Conservation (phyloP, 495 filamentous ascomycete species). For the Trichocladium antarcticum region DNA sequence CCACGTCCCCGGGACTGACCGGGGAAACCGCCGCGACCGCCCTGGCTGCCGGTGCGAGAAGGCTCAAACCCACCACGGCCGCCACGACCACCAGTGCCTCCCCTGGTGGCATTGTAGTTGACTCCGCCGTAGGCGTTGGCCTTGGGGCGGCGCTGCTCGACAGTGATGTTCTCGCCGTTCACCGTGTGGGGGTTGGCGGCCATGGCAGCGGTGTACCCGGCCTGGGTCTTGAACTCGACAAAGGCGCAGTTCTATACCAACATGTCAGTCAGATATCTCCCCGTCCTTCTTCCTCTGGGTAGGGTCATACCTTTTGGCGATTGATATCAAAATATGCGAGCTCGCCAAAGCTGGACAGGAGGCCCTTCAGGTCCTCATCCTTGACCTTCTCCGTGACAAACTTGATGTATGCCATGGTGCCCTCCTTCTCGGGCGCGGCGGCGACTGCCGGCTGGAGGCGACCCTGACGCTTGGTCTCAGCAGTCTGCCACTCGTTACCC, state of each 20-base stretch:
- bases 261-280: conserved; percentile 17
- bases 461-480: conserved; percentile 71
- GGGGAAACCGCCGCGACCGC: conserved; percentile 55
- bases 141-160: conserved; percentile 82
- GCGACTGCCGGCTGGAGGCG: conserved; percentile 46
- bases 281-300: not conserved
- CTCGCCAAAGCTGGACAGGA: conserved; percentile 62
- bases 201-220: conserved; percentile 70
- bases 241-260: conserved; percentile 81
- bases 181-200: conserved; percentile 78
- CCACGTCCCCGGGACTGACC: conserved; percentile 46
- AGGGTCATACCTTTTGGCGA: conserved; percentile 63
- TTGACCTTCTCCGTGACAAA: conserved; percentile 81
- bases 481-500: conserved; percentile 66
- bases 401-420: conserved; percentile 77
- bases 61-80: conserved; percentile 57
- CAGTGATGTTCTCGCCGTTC: conserved; percentile 63
- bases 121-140: conserved; percentile 52
- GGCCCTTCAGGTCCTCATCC: conserved; percentile 51
- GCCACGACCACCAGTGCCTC: conserved; percentile 44
- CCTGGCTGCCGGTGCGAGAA: conserved; percentile 46
- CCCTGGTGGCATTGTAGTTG: conserved; percentile 52
- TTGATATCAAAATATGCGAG: conserved; percentile 81
- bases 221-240: conserved; percentile 73
- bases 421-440: conserved; percentile 48